Base-by-base conservation (phyloP, 441 rosid genomes). In the Rhodomyrtus psidioides region DNA sequence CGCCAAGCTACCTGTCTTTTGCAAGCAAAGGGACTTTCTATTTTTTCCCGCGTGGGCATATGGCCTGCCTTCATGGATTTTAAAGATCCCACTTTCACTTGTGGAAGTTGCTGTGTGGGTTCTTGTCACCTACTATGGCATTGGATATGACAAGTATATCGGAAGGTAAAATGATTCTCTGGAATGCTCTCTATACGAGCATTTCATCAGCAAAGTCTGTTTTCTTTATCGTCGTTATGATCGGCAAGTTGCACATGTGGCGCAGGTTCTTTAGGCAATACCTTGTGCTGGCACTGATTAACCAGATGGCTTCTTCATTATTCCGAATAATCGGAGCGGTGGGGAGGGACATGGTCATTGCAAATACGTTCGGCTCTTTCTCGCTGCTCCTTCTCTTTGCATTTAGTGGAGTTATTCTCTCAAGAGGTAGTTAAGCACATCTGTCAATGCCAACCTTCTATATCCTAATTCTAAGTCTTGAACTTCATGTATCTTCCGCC, bases 21-120 rank as follows among this genome's bases (percentile, higher is more conserved):
- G 53, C 83, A 82, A 82, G 83, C 83, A 82, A 30, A 82, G 83
- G 83, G 83, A 82, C 44, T 59, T 82, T 23, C 23, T 53, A 55
- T 82, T 82, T 55, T 82, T 27, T 82, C 83, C 83, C 7, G 83
- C 83, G n/a, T 82, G 83, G 83, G 83, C 83, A 51, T 82, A 82
- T 53, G 83, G 57, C 54, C 83, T 82, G 34, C 83, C 83, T 49
- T 28, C 83, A 28, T 82, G 83, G 83, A 42, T 82, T 51, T 46
- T 51, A 55, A 23, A 26, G 83, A 82, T 82, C 39, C 83, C 83
- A 27, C 28, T 82, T n/a, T 49, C 83, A 53, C 30, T 82, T 28
- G 56, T 82, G 57, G 83, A 82, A 82, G 83, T 82, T 55, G 83
- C 83, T 6, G 44, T 39, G 39, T 82, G 55, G 57, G 83, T 82